phyloP scores from a whole-genome alignment of 805 yeast genomes.

The Isabelozyma pseudorhagii region DNA sequence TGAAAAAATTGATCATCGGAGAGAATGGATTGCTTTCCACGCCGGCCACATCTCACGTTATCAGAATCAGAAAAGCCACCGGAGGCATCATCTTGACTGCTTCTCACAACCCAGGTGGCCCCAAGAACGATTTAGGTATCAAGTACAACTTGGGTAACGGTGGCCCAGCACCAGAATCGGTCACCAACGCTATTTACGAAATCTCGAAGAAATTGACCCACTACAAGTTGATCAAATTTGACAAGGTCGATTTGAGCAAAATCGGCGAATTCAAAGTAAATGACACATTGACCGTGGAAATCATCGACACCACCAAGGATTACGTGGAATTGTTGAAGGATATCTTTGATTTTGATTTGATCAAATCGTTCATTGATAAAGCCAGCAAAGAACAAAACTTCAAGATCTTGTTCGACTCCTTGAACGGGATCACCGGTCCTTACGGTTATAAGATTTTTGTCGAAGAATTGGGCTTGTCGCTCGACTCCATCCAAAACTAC shows the following conservation, averaged over 20 bases:
- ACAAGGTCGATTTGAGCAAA: conserved; percentile 57
- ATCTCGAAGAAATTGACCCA: conserved; percentile 53
- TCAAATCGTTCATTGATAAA: conserved; percentile 61
- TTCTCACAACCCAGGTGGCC: conserved; percentile 98
- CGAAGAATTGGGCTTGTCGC: conserved; percentile 78
- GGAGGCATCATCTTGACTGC: conserved; percentile 98
- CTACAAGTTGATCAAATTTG: conserved; percentile 61
- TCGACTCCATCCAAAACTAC: conserved; percentile 70
- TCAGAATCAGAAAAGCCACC: conserved; percentile 70
- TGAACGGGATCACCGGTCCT: conserved; percentile 97
- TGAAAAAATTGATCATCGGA: conserved; percentile 79
- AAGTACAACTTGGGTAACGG: conserved; percentile 94
- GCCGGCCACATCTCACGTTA: conserved; percentile 94
- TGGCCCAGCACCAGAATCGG: conserved; percentile 97
- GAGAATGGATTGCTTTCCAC: conserved; percentile 87
- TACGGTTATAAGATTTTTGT: conserved; percentile 83
- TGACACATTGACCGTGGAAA: conserved; percentile 69
- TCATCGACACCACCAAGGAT: conserved; percentile 77
- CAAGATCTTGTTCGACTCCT: conserved; percentile 79
- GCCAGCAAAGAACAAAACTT: conserved; percentile 52
- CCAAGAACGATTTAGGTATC: conserved; percentile 86
- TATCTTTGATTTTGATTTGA: conserved; percentile 84
- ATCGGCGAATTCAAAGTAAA: conserved; percentile 48
- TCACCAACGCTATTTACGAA: conserved; percentile 83
- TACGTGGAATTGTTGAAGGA: conserved; percentile 76